These are phyloP conservation scores for Cutaneotrichosporon sp. DNA, from an alignment of 1,284 basidiomycete species.

Conservation along the genomic window DNA sequence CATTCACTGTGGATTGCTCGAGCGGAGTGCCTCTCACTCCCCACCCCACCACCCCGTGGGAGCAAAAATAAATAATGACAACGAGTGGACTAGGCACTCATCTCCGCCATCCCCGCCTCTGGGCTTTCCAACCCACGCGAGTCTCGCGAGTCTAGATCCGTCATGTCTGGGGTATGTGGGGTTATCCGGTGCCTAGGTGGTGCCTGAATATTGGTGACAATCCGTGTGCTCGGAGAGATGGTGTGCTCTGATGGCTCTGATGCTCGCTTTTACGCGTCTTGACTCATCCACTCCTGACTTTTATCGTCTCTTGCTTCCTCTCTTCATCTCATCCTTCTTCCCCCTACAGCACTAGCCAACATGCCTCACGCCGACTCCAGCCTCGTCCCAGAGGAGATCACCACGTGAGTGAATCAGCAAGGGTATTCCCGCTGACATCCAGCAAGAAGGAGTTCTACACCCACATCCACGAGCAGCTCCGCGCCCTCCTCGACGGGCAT, in stretches of 20 bases:
- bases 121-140: too few relatives aligned
- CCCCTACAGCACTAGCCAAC: slow-evolving; percentile 1
- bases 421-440: background rate
- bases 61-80: background rate
- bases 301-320: background rate
- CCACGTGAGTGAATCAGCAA: slow-evolving; percentile 55
- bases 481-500: slow-evolving; percentile 65
- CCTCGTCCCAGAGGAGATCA: slow-evolving; percentile 66
- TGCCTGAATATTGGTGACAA: background rate
- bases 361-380: slow-evolving; percentile 87
- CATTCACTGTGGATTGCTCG: too few relatives aligned
- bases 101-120: background rate
- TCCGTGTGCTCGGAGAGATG: background rate
- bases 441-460: slow-evolving; percentile 73
- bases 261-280: background rate
- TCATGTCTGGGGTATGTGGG: too few relatives aligned
- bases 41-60: background rate
- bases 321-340: background rate
- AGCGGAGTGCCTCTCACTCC: background rate
- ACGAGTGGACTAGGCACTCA: background rate
- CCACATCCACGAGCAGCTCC: slow-evolving; percentile 68
- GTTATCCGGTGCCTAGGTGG: background rate
- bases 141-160: too few relatives aligned
- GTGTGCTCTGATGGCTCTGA: background rate
- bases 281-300: background rate